These are phyloP conservation scores for Gynandropsis gynandra DNA, from an alignment of 345 rosid genomes.

Conservation along the genomic window DNA sequence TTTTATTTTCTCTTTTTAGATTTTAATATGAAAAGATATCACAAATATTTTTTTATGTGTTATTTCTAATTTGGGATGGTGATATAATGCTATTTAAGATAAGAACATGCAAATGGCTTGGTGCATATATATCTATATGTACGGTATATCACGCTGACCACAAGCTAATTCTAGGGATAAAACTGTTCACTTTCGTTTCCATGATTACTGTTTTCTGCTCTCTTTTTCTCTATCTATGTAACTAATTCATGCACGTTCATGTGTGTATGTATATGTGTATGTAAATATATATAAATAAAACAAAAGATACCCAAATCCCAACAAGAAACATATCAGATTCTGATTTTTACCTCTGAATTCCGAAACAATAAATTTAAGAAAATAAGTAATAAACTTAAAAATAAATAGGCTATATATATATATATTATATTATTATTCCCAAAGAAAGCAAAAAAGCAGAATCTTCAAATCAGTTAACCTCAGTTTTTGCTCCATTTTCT, in stretches of 20 bases:
- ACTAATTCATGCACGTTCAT: too few species aligned
- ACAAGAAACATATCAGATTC: constrained; percentile 26
- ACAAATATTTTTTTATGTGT: constrained; percentile 1
- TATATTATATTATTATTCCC: too few species aligned
- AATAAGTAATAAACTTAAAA: constrained; percentile 14
- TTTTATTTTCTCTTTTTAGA: constrained; percentile 23
- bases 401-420: background rate
- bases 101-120: too few species aligned
- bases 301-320: constrained; percentile 33
- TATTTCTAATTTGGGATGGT: background rate
- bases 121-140: too few species aligned
- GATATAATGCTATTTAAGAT: too few species aligned
- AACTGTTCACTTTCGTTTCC: too few species aligned
- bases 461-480: constrained; percentile 10
- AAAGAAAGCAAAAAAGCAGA: constrained; percentile 12
- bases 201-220: too few species aligned
- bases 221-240: too few species aligned
- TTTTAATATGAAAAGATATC: constrained; percentile 15
- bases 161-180: too few species aligned
- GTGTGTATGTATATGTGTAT: too few species aligned
- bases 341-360: constrained; percentile 26
- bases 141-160: too few species aligned
- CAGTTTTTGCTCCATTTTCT: constrained; percentile 4
- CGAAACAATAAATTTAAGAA: constrained; percentile 1
- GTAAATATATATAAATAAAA: constrained; percentile 6